phyloP scores from a whole-genome alignment of 305 asterid genomes.

The Ruellia speciosa region DNA sequence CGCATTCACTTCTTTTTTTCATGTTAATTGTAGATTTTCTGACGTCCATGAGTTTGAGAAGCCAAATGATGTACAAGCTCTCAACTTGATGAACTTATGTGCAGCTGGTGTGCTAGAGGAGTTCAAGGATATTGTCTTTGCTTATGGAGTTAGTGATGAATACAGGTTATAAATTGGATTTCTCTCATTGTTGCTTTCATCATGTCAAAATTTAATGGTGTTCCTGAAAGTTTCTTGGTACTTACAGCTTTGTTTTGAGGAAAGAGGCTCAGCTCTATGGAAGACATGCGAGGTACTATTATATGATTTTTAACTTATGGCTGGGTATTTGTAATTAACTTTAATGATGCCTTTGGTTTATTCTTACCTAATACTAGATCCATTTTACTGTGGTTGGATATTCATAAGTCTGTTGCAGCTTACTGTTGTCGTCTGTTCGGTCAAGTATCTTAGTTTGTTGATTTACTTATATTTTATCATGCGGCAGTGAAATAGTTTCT shows the following conservation, averaged over 20 bases:
- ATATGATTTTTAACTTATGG: slow-evolving; percentile 1
- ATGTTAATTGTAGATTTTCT: slow-evolving; percentile 42
- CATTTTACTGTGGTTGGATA: slow-evolving; percentile 2
- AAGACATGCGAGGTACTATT: slow-evolving; percentile 56
- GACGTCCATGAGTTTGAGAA: slow-evolving; percentile 70
- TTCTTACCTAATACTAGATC: not conserved
- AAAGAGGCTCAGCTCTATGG: slow-evolving; percentile 54
- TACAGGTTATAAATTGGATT: slow-evolving; percentile 41
- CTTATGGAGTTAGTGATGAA: slow-evolving; percentile 87
- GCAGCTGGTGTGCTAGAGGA: slow-evolving; percentile 62
- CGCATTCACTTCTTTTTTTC: slow-evolving; percentile 5
- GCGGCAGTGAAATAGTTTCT: slow-evolving; percentile 60
- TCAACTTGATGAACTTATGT: slow-evolving; percentile 73
- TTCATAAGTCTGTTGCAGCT: not conserved
- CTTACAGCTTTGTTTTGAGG: slow-evolving; percentile 70
- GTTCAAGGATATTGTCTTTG: slow-evolving; percentile 61
- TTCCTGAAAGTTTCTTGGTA: slow-evolving; percentile 21
- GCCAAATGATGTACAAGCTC: slow-evolving; percentile 73
- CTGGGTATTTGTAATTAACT: not conserved
- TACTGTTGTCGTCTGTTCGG: not conserved
- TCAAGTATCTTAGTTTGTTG: not conserved
- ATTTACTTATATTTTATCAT: slow-evolving; percentile 1
- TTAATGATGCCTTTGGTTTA: not conserved
- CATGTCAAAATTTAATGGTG: slow-evolving; percentile 6
- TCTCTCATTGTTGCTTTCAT: slow-evolving; percentile 19